These are phyloP conservation scores for Cladosporium sp. DNA, from an alignment of 2,329 filamentous ascomycete species.

Conservation along the genomic window DNA sequence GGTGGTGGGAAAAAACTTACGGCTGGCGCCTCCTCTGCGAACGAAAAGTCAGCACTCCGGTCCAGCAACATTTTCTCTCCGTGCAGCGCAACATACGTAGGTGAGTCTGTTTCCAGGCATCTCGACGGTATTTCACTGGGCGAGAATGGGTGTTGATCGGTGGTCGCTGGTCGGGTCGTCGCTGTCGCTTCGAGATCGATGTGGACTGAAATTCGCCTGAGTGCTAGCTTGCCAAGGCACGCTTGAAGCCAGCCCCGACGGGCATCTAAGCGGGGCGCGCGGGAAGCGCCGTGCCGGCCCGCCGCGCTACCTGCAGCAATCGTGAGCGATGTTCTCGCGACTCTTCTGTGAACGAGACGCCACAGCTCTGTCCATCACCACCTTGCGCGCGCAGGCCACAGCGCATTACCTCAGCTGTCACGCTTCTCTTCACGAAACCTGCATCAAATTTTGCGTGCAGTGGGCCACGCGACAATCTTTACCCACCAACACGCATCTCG, in stretches of 20 bases:
- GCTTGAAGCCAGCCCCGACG: too few species aligned
- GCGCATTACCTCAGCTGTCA: constrained; percentile 16
- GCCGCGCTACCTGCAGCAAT: too few species aligned
- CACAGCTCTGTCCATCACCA: not conserved
- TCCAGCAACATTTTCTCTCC: constrained; percentile 18
- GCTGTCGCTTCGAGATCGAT: constrained; percentile 4
- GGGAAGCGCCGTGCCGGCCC: too few species aligned
- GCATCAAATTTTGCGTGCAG: not conserved
- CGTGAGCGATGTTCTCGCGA: not conserved
- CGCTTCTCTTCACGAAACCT: not conserved
- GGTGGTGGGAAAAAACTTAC: not conserved
- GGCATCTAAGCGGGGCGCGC: too few species aligned
- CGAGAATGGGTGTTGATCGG: constrained; percentile 15
- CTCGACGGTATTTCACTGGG: constrained; percentile 34
- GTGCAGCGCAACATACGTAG: constrained; percentile 43
- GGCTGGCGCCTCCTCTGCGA: constrained; percentile 6
- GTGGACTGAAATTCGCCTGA: not conserved
- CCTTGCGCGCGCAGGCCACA: constrained; percentile 24
- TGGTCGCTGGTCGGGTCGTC: constrained; percentile 10
- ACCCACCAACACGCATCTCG: not conserved
- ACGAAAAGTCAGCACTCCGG: not conserved
- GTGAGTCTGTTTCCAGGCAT: constrained; percentile 52
- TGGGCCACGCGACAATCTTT: constrained; percentile 1
- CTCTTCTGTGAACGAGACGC: not conserved
- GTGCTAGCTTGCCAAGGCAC: too few species aligned